Evolutionary conservation across 345 rosid genomes (phyloP), one percentile per base, ranked within the genome.

Genomic region (Murraya koenigii): DNA sequence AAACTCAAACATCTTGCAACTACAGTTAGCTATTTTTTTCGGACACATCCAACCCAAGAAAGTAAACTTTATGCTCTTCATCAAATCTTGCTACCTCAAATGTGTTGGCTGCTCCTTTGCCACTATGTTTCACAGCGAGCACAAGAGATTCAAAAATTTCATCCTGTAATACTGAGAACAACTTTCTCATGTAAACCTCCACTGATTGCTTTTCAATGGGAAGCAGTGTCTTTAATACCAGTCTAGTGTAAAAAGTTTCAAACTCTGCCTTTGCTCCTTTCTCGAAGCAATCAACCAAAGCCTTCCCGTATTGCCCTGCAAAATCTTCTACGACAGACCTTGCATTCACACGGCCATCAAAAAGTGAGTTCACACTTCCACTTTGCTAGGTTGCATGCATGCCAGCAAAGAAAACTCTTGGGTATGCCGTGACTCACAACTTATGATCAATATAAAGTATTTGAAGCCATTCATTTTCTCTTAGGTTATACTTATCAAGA

Each of bases 161-260:
- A 33, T 80, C 81, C 66, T 85, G 83, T 74, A 82, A 47, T 22
- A 75, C 61, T 7, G 78, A 54, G 72, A 82, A 85, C 76, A 77
- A 60, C 23, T 62, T 77, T 71, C 79, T 79, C 0, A 80, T 81
- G 77, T 79, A 79, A 75, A 82, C 75, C 60, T 82, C 81, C 11
- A 76, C 81, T 59, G 81, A 83, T 71, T 84, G 85, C 70, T 80
- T 84, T 82, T 82, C 84, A 81, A 79, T 79, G 6, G 83, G 87
- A 66, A 82, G 82, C 3, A 83, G 83, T 58, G 83, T 84, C 75
- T 82, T 80, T 35, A 82, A 30, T 33, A 75, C 55, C n/a, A 78
- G 87, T 75, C 75, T 82, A 36, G 82, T 80, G 78, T 80, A 75
- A 74, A 72, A 80, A 13, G 82, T 80, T 68, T 85, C 80, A 78